Conservation (phyloP, 2,329 filamentous ascomycete genomes). For the Chaetoscypha palmicola region DNA sequence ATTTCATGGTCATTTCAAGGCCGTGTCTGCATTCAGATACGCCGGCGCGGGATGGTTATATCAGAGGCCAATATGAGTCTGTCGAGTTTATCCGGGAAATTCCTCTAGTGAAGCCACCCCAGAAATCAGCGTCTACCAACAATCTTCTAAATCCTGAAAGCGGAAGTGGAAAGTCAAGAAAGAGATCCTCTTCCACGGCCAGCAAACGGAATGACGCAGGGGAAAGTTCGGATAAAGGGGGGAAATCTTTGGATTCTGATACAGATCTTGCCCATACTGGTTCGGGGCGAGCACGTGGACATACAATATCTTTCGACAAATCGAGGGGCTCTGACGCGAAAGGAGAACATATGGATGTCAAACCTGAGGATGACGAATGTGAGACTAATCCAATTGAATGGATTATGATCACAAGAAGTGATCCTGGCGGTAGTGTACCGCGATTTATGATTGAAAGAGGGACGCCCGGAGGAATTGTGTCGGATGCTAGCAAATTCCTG, state of each 20-base stretch:
- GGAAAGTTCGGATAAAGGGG: conserved; percentile 4
- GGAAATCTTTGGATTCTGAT: conserved; percentile 15
- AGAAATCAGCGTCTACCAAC: conserved; percentile 39
- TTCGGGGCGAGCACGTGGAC: conserved; percentile 30
- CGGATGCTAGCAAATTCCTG: conserved; percentile 61
- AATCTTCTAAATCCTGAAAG: conserved; percentile 35
- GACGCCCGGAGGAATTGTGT: conserved; percentile 58
- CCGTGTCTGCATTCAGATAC: conserved; percentile 73
- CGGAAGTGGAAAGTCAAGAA: conserved; percentile 23
- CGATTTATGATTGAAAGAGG: conserved; percentile 66
- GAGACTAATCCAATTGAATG: conserved; percentile 62
- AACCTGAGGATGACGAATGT: conserved; percentile 36
- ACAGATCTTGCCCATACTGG: conserved; percentile 18
- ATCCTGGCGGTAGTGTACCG: conserved; percentile 66
- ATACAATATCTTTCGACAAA: conserved; percentile 37
- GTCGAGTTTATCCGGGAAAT: conserved; percentile 88
- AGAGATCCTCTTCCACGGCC: conserved; percentile 28
- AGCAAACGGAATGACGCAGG: conserved; percentile 35
- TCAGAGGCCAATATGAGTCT: conserved; percentile 82
- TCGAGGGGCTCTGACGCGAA: conserved; percentile 33
- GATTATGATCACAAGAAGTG: conserved; percentile 68
- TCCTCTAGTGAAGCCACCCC: conserved; percentile 42
- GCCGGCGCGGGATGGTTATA: conserved; percentile 62
- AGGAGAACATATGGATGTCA: conserved; percentile 30
- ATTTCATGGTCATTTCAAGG: conserved; percentile 83